A percentile compares a stretch with the other conserved stretches of the same genome.
Evolutionary conservation across 768 basidiomycete species (phyloP).

Genomic region (Pleurotus giganteus): DNA sequence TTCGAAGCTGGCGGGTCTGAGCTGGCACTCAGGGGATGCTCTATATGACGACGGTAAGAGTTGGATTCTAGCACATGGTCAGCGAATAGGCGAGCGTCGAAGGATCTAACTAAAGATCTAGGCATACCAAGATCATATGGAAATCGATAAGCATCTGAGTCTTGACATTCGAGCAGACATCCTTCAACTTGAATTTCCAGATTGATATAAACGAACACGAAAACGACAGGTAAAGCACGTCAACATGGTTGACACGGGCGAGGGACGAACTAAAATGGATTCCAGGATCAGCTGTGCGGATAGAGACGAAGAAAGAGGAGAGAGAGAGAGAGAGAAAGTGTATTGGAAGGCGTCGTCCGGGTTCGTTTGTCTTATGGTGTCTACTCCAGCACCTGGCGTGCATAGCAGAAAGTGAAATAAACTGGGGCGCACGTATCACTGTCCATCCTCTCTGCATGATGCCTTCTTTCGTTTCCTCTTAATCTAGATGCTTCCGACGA

Average conservation of each 20-base stretch:
- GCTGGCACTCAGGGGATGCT: neutral
- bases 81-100: neutral
- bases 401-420: too few species aligned
- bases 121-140: constrained; percentile 13
- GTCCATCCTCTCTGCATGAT: too few species aligned
- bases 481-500: too few species aligned
- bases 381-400: too few species aligned
- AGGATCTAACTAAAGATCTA: neutral
- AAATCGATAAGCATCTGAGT: neutral
- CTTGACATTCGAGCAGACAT: constrained; percentile 34
- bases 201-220: constrained; percentile 38
- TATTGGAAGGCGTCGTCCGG: too few species aligned
- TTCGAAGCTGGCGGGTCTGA: neutral
- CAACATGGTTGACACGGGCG: constrained; percentile 30
- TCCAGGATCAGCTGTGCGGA: neutral
- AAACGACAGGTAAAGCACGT: constrained; percentile 36
- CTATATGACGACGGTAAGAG: neutral
- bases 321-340: too few species aligned
- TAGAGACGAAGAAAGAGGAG: constrained; percentile 10
- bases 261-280: neutral
- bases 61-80: neutral
- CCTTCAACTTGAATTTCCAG: constrained; percentile 33
- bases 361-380: too few species aligned
- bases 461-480: too few species aligned
- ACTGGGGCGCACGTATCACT: too few species aligned